Base-by-base conservation (phyloP, 192 early-diverging fungal species). In the Coemansia sp. region DNA sequence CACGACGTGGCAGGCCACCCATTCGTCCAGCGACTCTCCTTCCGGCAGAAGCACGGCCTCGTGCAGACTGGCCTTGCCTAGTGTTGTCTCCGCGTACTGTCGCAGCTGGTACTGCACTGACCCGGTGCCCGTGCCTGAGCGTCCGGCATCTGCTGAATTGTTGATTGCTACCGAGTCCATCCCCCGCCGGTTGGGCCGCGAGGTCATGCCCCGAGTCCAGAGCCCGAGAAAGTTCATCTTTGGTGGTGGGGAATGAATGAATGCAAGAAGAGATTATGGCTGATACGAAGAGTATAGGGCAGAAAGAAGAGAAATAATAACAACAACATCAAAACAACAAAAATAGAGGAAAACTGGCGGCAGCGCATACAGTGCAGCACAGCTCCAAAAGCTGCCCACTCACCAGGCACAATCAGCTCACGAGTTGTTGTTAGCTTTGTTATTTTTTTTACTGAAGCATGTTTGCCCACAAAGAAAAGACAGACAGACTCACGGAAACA, bases 1-100 rank as follows among this genome's bases (percentile, higher is more conserved):
- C 10, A 94, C 92, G 3, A 92, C 88, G 76, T 97, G 92, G 49
- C 94, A 92, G 11, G 96, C 95, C 6, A 97, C 83, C 96, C 96
- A 98, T 68, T 98, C 96, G 71, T 94, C 88, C 38, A 87, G 50
- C 59, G 92, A 89, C 78, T 97, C 95, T 65, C 94, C 94, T 49
- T 93, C 91, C 37, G 96, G 96, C 18, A 95, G 71, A 42, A 87
- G 70, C 21, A 96, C 92, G 7, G 92, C 92, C 47, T 87, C 72
- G 56, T 89, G 85, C 45, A 97, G 84, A 69, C 92, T 92, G 59
- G 90, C 89, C 9, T 89, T 87, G 19, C 93, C 92, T 23, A 95
- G 81, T 0, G 93, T 95, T 52, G 87, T 88, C 43, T 89, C 88
- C 13, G 90, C 88, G 66, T 79, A 85, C 62, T 80, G 83, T 16